Evolutionary conservation across 2,329 filamentous ascomycete species (phyloP).

Genomic region (Cytospora schulzeri): DNA sequence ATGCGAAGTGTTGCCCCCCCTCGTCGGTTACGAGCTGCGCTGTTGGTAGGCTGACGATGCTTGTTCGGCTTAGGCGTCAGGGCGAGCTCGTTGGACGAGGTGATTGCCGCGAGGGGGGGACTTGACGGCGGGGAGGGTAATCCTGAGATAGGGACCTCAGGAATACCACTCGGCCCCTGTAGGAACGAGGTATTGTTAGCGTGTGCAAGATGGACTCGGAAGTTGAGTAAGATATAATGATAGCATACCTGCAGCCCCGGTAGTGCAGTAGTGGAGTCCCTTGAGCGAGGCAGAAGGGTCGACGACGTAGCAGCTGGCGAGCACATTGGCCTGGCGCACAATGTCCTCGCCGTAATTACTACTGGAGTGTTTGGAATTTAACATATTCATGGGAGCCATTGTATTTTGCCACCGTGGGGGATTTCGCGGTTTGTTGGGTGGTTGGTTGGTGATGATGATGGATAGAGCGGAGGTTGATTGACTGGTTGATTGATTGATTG

Average conservation of each 20-base stretch:
- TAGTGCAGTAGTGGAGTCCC: conserved; percentile 95
- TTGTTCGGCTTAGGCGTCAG: conserved; percentile 60
- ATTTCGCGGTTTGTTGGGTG: background rate
- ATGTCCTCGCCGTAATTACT: conserved; percentile 75
- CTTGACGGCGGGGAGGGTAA: conserved; percentile 83
- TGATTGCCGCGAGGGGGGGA: conserved; percentile 81
- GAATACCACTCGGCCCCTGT: conserved; percentile 88
- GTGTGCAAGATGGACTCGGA: background rate
- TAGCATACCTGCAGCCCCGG: conserved; percentile 72
- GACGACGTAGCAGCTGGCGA: conserved; percentile 90
- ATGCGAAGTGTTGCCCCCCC: conserved; percentile 95
- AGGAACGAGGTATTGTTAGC: background rate
- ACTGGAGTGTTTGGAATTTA: conserved; percentile 70
- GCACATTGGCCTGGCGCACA: conserved; percentile 70
- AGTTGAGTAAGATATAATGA: background rate
- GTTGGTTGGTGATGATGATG: conserved; percentile 2
- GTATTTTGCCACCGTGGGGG: conserved; percentile 37
- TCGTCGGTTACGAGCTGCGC: conserved; percentile 56
- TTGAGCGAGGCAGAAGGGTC: conserved; percentile 71
- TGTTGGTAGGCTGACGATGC: conserved; percentile 42
- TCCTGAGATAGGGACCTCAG: conserved; percentile 86
- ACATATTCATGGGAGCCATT: conserved; percentile 73
- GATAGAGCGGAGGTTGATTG: background rate
- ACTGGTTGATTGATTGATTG: conserved; percentile 1
- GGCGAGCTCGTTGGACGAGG: conserved; percentile 67